Evolutionary conservation across 2,329 filamentous ascomycete species (phyloP), one percentile per base, ranked within the genome.

Genomic region (Colletotrichum incanum): DNA sequence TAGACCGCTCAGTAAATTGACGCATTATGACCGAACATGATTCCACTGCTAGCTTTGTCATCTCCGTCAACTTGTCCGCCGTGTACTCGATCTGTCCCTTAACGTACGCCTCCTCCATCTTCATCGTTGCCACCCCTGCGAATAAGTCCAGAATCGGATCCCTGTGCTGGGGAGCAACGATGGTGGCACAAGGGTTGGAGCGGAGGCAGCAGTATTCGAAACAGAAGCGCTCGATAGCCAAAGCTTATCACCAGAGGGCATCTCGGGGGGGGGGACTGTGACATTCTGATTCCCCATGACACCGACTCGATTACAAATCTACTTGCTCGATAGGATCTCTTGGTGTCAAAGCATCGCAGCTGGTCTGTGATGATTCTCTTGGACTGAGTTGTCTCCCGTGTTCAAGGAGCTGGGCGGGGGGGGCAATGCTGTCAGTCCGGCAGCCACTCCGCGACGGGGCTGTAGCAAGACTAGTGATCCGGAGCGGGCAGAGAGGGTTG

Each of bases 21-120:
- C 45, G 58, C 50, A 52, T 62, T 62, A 68, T 58, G 68, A 68
- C 65, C 37, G 12, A 50, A 45, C 20, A 54, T 12, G 41, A 43
- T 34, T 26, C 61, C 26, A n/a, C 23, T 54, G 11, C 31, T 37
- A 14, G 9, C 11, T 31, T 28, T 26, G 14, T 8, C 7, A 5
- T 28, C 31, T 5, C 16, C 8, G 8, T 26, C 59, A 12, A 20
- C 31, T 8, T 26, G 11, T 47, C 7, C 28, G 2, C 41, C 4
- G 16, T 23, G 11, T 34, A 6, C n/a, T 23, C 23, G 6, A 4
- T 52, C 9, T 52, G n/a, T 52, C 6, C 23, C 49, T 28, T 11
- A 23, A 50, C 49, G 5, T 50, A 18, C 23, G 12, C 23, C 12
- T 26, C 9, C 3, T 54, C 26, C 49, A 8, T 18, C 6, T 52